Base-by-base conservation (phyloP, 495 filamentous ascomycete species). In the Filosporella fistucella region DNA sequence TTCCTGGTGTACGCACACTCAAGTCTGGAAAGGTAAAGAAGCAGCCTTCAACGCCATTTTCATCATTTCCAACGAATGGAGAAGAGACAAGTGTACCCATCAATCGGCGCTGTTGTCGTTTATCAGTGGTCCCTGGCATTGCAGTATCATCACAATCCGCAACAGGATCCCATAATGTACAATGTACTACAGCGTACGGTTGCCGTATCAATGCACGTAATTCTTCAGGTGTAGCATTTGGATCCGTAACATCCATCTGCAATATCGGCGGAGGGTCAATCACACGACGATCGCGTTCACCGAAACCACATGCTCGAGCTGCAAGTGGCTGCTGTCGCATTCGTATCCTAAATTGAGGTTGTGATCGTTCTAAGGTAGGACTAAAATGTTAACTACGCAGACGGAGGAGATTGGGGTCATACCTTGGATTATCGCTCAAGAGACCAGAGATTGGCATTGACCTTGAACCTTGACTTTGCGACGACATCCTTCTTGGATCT, bases 21-120 rank as follows among this genome's bases (percentile, higher is more conserved):
- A 98, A 77, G 62, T 98, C 93, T 0, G 89, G 86, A 60, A 98
- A 98, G 52, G 89, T 88, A 67, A 96, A 98, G 69, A 97, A 98
- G 62, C 82, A 86, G 4, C 85, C 84, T 40, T 86, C 80, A 42
- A 79, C 59, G 42, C 77, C 74, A 45, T 78, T 68, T 62, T 85
- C 82, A 58, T 86, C 80, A 17, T 73, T 65, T 18, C 84, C 77
- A 22, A 88, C 72, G 60, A 91, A 84, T 45, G 91, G 77, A 26
- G 80, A 78, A 50, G 88, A 71, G 43, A 89, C 87, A 18, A 91
- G 64, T 11, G 85, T 88, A 22, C 87, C 87, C 84, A 89, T 90
- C 32, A 91, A 61, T 38, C 86, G 72, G 24, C 88, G 77, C 42
- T 81, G 80, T 47, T 77, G 71, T 16, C 76, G 67, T 48, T 72